Base-by-base conservation (phyloP, 2,329 filamentous ascomycete genomes). In the Fusarium tuaranense region DNA sequence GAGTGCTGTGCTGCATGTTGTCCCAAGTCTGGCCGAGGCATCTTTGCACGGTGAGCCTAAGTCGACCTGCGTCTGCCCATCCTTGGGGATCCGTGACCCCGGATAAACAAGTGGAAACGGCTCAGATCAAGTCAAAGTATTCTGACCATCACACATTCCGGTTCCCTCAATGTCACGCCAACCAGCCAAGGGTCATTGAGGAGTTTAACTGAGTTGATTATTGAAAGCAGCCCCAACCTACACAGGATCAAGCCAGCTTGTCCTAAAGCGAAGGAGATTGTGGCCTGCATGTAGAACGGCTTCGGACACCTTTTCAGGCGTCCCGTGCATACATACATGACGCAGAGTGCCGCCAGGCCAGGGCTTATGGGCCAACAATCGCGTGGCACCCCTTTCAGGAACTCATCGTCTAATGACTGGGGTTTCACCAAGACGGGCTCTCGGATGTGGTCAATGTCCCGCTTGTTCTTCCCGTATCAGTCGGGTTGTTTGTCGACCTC, bases 291-390 rank as follows among this genome's bases (percentile, higher is more conserved):
- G 66, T 72, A 51, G 63, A 65, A 65, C 68, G 38, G 53, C 39
- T 44, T 55, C 66, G 59, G 65, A 67, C 46, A 57, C 55, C 71
- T 64, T 46, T 67, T 68, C 57, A 59, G 34, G 57, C 61, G 65
- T 65, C 55, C 65, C 59, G 59, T 73, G 67, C 73, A 66, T 75
- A 48, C 51, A 61, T 68, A 64, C 71, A 69, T 76, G 66, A 76
- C 60, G 73, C 63, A 78, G 74, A 73, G 69, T 73, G 57, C 75
- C 66, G 76, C 74, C 59, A 51, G 67, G 38, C 64, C 58, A 74
- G 63, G 62, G 59, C 70, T 44, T 38, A 53, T 48, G 67, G 65
- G 70, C 57, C 69, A 64, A 68, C 69, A 62, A 63, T 67, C 32
- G 51, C 59, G 62, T 70, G 63, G 67, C 70, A 65, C 61, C 64